A percentile compares a stretch with the other conserved stretches of the same genome.
These are phyloP conservation scores for Lachnellula occidentalis DNA, from an alignment of 2,329 filamentous ascomycete species.

Conservation along the genomic window DNA sequence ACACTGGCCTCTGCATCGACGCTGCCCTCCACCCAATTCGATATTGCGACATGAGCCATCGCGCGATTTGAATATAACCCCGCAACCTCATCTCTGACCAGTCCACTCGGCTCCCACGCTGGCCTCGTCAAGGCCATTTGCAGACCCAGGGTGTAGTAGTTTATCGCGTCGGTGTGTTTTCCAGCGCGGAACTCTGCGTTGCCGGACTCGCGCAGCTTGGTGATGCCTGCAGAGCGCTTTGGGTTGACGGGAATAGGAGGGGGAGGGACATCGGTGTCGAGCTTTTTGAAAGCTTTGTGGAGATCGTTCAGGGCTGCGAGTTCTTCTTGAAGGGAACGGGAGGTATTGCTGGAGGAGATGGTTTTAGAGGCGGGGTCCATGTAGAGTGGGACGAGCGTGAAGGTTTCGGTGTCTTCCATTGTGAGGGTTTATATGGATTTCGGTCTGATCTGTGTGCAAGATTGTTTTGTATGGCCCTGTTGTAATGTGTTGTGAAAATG, in stretches of 20 bases:
- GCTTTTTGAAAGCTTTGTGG: slow-evolving; percentile 65
- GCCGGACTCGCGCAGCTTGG: slow-evolving; percentile 84
- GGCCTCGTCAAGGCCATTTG: slow-evolving; percentile 83
- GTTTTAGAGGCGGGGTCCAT: slow-evolving; percentile 80
- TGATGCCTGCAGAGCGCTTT: slow-evolving; percentile 81
- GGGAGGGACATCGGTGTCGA: slow-evolving; percentile 65
- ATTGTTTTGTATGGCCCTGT: background rate
- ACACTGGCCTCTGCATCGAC: slow-evolving; percentile 84
- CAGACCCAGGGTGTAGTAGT: slow-evolving; percentile 78
- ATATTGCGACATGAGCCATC: slow-evolving; percentile 80
- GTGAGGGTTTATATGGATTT: background rate
- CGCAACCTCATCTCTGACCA: slow-evolving; percentile 80
- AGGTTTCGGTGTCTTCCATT: slow-evolving; percentile 63
- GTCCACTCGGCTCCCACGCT: slow-evolving; percentile 77
- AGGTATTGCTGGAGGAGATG: slow-evolving; percentile 47
- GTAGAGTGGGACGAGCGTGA: slow-evolving; percentile 74
- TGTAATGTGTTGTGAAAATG: background rate
- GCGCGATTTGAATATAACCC: slow-evolving; percentile 80
- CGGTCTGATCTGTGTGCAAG: background rate
- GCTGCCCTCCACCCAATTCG: slow-evolving; percentile 79
- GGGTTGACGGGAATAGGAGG: slow-evolving; percentile 88
- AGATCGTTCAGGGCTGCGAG: slow-evolving; percentile 72
- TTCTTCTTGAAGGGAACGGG: slow-evolving; percentile 53
- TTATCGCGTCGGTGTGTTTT: slow-evolving; percentile 67
- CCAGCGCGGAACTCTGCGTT: slow-evolving; percentile 78